Base-by-base conservation (phyloP, 305 asterid species). In the Solanum chacoense region DNA sequence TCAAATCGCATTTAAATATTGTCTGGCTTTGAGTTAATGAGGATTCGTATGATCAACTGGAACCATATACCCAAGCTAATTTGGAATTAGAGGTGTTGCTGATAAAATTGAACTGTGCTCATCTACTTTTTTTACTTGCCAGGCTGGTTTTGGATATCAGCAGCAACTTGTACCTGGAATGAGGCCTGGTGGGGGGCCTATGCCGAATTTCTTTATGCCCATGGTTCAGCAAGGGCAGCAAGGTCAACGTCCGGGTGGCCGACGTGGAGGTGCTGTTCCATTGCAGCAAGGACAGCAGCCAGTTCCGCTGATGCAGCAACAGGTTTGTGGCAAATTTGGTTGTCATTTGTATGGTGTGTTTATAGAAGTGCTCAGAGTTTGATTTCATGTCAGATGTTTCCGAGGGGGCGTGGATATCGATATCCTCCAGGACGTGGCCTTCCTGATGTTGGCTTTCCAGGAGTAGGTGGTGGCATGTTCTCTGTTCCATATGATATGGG, bases 131-230 rank as follows among this genome's bases (percentile, higher is more conserved):
- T 74, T 81, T 29, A 77, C 42, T 67, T 76, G 69, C 31, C 91
- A 94, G 98, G 94, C 95, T 91, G 98, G 98, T 86, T 95, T 94
- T 90, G 98, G 97, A 87, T 95, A 95, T 90, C 98, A 95, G 86
- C 98, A 94, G 92, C 98, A 95, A 87, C 97, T 95, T 81, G 94
- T 94, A 72, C 98, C 98, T 73, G 98, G 98, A 36, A 94, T 95
- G 98, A 93, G 98, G 92, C 95, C 96, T 69, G 94, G 84, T 86
- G 98, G 95, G 69, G 94, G 92, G 31, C 94, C 93, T 80, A 91
- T 94, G 95, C 95, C 95, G 2, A 95, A 94, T 87, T 93, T 95
- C 95, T 94, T 94, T 87, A 13, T 94, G 92, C 96, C 98, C 77
- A 74, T 95, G 93, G 94, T 94, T 90, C 98, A 93, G 67, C 97